Base-by-base conservation (phyloP, 2,329 filamentous ascomycete species). In the Aspergillus versicolor region DNA sequence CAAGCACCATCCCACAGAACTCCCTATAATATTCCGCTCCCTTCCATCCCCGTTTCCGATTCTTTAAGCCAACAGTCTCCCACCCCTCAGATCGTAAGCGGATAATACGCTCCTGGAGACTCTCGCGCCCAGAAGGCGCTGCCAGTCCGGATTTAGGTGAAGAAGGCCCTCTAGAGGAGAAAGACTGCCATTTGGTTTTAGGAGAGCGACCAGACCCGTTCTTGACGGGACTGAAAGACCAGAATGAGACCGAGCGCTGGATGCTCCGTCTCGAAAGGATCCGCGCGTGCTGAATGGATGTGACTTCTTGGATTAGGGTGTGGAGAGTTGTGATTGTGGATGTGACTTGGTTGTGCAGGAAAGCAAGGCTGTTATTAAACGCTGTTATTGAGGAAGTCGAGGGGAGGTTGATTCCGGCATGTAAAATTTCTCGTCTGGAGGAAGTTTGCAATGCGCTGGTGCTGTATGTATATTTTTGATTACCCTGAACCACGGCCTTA, bases 51-150 rank as follows among this genome's bases (percentile, higher is more conserved):
- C 70, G 66, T n/a, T 57, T 56, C 19, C 58, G 46, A 4, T 69
- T 68, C 21, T 62, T 68, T 47, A 77, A 57, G 3, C 76, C 74
- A 34, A 77, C 70, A 3, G 70, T 73, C 32, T 62, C 65, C 74
- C 75, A 78, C 12, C 70, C 69, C 12, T 70, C 70, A 3, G 67
- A 59, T 2, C 70, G 69, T 24, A 78, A 57, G 21, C 75, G 67
- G 4, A 50, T 52, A 52, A 76, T 76, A 9, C 70, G 65, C 57
- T 72, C 66, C 50, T 66, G 59, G 56, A 66, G 72, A 4, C 63
- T 75, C 58, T 77, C 75, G 17, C 41, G 60, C 58, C 7, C 63
- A 37, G n/a, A 45, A 37, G n/a, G 4, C 12, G 41, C 11, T 12
- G 2, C 12, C 3, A 55, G 46, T 12, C 2, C 56, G 56, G 41